These are phyloP conservation scores for Aspergillus coremiiformis DNA, from an alignment of 495 filamentous ascomycete genomes.

Conservation along the genomic window DNA sequence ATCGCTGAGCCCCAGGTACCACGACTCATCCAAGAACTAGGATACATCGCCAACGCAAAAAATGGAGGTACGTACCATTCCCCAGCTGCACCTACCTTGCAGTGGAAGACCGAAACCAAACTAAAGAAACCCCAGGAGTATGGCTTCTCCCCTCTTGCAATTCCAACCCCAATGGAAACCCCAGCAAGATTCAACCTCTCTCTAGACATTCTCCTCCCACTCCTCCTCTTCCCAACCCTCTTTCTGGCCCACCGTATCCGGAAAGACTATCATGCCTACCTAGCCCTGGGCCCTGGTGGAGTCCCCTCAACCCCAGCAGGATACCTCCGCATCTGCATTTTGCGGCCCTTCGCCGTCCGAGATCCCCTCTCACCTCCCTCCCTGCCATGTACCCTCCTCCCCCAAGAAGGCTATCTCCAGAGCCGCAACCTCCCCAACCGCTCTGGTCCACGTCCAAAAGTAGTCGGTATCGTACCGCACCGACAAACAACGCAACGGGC, in stretches of 20 bases:
- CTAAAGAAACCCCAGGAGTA: neutral
- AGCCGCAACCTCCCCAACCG: conserved; percentile 48
- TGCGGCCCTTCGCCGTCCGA: conserved; percentile 40
- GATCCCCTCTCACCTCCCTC: conserved; percentile 27
- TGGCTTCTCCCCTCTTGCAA: neutral
- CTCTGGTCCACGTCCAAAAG: conserved; percentile 51
- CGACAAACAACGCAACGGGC: conserved; percentile 63
- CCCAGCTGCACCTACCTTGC: too few species aligned
- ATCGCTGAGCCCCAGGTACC: neutral
- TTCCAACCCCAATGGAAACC: neutral
- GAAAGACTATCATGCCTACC: conserved; percentile 70
- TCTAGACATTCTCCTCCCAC: conserved; percentile 4
- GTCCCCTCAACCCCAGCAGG: conserved; percentile 66
- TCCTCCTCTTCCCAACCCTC: conserved; percentile 39
- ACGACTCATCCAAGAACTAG: neutral
- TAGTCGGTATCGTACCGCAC: conserved; percentile 72
- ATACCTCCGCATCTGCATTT: conserved; percentile 61
- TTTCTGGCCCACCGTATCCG: conserved; percentile 52
- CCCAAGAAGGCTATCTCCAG: conserved; percentile 40
- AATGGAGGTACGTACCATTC: neutral
- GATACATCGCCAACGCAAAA: neutral
- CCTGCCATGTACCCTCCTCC: conserved; percentile 26
- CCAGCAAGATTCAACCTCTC: neutral
- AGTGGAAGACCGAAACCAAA: neutral
- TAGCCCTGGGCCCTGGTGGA: conserved; percentile 72